Evolutionary conservation across 345 rosid species (phyloP).

Genomic region (Boechera divaricarpa): DNA sequence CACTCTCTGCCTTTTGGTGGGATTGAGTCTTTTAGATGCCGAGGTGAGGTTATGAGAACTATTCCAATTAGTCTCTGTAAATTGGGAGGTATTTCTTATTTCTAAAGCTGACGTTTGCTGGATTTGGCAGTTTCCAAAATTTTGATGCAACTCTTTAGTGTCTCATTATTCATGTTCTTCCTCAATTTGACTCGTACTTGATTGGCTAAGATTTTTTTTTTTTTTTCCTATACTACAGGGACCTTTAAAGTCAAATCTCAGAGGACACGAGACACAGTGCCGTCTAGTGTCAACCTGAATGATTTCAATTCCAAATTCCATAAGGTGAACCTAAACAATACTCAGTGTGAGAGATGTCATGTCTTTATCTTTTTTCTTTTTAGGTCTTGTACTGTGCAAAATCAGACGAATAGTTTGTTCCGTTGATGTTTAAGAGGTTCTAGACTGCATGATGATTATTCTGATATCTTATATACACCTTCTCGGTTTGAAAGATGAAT

Average conservation of each 20-base stretch:
- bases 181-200: not conserved
- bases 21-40: slow-evolving; percentile 30
- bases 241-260: slow-evolving; percentile 48
- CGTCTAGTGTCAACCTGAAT: not conserved
- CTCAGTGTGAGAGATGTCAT: not conserved
- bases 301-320: slow-evolving; percentile 31
- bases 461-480: not conserved
- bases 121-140: not conserved
- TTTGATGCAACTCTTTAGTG: not conserved
- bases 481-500: not conserved
- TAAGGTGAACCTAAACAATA: slow-evolving; percentile 36
- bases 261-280: slow-evolving; percentile 38
- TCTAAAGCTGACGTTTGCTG: too few species aligned
- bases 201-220: not conserved
- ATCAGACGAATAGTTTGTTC: not conserved
- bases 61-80: too few species aligned
- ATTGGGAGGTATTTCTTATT: too few species aligned
- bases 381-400: not conserved
- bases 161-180: slow-evolving; percentile 6
- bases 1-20: slow-evolving; percentile 34
- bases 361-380: not conserved
- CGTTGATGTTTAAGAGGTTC: not conserved
- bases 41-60: slow-evolving; percentile 15
- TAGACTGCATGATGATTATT: not conserved
- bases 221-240: slow-evolving; percentile 47